Evolutionary conservation across 2,329 filamentous ascomycete genomes (phyloP), one percentile per base, ranked within the genome.

Genomic region (Coniochaeta sp.): DNA sequence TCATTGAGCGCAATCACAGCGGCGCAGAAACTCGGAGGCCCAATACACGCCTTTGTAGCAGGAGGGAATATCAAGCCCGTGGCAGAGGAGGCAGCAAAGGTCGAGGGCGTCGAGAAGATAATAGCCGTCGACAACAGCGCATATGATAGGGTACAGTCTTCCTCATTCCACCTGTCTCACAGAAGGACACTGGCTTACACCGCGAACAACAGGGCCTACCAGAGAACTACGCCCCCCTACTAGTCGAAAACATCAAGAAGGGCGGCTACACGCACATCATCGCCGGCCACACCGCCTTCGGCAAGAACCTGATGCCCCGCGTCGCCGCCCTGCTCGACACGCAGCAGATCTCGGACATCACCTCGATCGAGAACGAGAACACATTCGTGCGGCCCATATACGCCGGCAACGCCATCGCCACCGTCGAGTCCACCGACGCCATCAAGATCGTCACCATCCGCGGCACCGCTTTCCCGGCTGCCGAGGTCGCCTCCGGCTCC

Each of bases 351-450:
- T 96, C 91, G 42, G 94, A 99, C 67, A 88, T 97, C 59, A 96
- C 85, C 16, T 78, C 72, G 1, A 87, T 99, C 65, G 84, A 96
- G 70, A 82, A 82, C 69, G 91, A 96, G 69, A 91, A 92, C 68
- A 96, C 90, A 12, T 99, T 99, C 64, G 87, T 96, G 51, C 87
- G 94, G 52, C 92, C 94, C 26, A 96, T 99, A 65, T 99, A 99
- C 69, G 94, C 94, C 53, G 94, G 94, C 51, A 99, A 99, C 66
- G 94, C 92, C 47, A 96, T 99, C 64, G 83, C 95, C 31, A 99
- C 94, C 9, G 91, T 99, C 53, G 89, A 97, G 71, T 96, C 91
- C 3, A 82, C 81, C 56, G 94, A 99, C 65, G 67, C 78, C 14
- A 82, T 90, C 68, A 99, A 97, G 73, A 67, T 97, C 51, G 81